Evolutionary conservation across 2,329 filamentous ascomycete species (phyloP), one percentile per base, ranked within the genome.

Genomic region (Corinectria fuckeliana): DNA sequence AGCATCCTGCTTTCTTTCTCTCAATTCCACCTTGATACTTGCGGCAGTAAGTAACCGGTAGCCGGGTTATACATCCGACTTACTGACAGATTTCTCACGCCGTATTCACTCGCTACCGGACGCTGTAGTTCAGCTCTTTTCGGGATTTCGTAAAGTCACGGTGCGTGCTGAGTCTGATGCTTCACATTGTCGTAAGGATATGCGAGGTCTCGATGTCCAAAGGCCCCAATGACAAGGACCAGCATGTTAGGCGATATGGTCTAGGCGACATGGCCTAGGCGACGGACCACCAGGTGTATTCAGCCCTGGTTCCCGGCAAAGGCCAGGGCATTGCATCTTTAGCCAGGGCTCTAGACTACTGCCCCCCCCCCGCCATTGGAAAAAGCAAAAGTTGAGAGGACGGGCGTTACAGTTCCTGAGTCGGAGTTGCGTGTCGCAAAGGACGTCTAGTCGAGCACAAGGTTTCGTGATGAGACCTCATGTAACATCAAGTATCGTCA

Each of bases 311-410:
- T 61, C 59, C 53, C 32, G 54, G 52, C 32, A 16, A 56, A 45
- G 59, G 52, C 34, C 52, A 66, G 56, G 61, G 56, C 42, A 55
- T 54, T 55, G 62, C 58, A 60, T 64, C 42, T 60, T 38, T 57
- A 58, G 56, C 48, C 45, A 49, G 53, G 58, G 61, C 47, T 63
- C 50, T 26, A 54, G 53, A 60, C 42, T 45, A 45, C 42, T 45
- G 42, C 45, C 44, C 61, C 63, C 45, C 44, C 61, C 63, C 60
- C 63, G 63, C 61, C 58, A 57, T 62, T 42, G 51, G 18, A 52
- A 68, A 68, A 66, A 68, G 63, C 50, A 64, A 68, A 64, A 55
- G 26, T 30, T 9, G 23, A 45, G 49, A 23, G 45, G 53, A 47
- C 51, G 48, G 25, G 58, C 50, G 60, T 58, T 56, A 50, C 42